These are phyloP conservation scores for Tetrahymena malaccensis DNA, from an alignment of 73 alveolate species.

Conservation along the genomic window DNA sequence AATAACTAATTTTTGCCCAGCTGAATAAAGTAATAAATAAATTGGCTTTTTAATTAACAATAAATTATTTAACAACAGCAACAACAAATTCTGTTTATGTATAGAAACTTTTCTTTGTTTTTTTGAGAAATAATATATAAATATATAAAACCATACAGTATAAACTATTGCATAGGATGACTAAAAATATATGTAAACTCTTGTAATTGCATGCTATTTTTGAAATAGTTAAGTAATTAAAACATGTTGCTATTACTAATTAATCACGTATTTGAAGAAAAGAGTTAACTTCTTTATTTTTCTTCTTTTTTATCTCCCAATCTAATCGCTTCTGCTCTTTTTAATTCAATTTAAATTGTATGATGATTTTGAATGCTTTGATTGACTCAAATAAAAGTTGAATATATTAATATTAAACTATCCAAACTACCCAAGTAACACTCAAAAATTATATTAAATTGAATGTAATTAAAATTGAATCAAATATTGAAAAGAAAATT, in stretches of 20 bases:
- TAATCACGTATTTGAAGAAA: not conserved
- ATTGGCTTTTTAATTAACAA: not conserved
- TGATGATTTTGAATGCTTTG: not conserved
- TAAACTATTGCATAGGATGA: too few species aligned
- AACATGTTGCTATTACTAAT: too few species aligned
- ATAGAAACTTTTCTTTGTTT: not conserved
- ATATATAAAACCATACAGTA: not conserved
- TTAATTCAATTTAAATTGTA: not conserved
- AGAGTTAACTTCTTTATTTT: not conserved
- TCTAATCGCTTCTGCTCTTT: too few species aligned
- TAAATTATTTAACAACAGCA: not conserved
- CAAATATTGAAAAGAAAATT: not conserved
- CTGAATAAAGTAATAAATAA: not conserved
- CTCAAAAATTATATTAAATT: not conserved
- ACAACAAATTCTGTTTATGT: not conserved
- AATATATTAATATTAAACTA: too few species aligned
- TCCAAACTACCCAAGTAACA: not conserved
- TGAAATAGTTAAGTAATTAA: too few species aligned
- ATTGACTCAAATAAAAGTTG: not conserved
- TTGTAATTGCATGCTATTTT: too few species aligned
- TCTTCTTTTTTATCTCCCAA: too few species aligned
- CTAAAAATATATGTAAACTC: not conserved
- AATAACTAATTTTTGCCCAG: not conserved
- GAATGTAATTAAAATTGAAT: not conserved
- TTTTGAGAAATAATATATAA: too few species aligned